phyloP scores from a whole-genome alignment of 1,284 basidiomycete species.

The Cutaneotrichosporon sp. region DNA sequence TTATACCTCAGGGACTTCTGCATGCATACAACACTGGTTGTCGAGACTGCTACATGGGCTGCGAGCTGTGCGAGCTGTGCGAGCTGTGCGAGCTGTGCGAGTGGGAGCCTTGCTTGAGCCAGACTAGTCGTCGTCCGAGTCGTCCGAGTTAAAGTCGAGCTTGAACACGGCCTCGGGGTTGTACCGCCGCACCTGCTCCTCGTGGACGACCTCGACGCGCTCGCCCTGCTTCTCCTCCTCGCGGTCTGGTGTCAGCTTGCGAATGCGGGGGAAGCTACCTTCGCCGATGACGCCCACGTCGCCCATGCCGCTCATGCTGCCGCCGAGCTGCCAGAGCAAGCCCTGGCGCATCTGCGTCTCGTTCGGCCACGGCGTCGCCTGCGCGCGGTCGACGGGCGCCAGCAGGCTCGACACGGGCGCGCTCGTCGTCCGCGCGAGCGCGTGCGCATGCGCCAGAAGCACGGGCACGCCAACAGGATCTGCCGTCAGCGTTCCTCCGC shows the following conservation, averaged over 20 bases:
- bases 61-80: neutral
- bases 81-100: neutral
- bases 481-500: slow-evolving; percentile 18
- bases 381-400: slow-evolving; percentile 30
- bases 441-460: slow-evolving; percentile 41
- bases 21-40: slow-evolving; percentile 32
- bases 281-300: slow-evolving; percentile 37
- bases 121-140: slow-evolving; percentile 31
- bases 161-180: slow-evolving; percentile 45
- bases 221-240: slow-evolving; percentile 14
- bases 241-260: slow-evolving; percentile 11
- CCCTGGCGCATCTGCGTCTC: slow-evolving; percentile 48
- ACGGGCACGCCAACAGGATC: slow-evolving; percentile 33
- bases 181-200: slow-evolving; percentile 38
- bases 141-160: slow-evolving; percentile 46
- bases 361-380: slow-evolving; percentile 45
- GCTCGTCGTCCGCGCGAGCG: slow-evolving; percentile 39
- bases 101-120: neutral
- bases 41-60: slow-evolving; percentile 4
- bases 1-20: slow-evolving; percentile 13
- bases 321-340: slow-evolving; percentile 45
- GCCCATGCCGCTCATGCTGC: slow-evolving; percentile 46
- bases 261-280: slow-evolving; percentile 27
- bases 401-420: slow-evolving; percentile 40
- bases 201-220: slow-evolving; percentile 28